phyloP scores from a whole-genome alignment of 345 rosid genomes.

The Eucalyptus sp. region DNA sequence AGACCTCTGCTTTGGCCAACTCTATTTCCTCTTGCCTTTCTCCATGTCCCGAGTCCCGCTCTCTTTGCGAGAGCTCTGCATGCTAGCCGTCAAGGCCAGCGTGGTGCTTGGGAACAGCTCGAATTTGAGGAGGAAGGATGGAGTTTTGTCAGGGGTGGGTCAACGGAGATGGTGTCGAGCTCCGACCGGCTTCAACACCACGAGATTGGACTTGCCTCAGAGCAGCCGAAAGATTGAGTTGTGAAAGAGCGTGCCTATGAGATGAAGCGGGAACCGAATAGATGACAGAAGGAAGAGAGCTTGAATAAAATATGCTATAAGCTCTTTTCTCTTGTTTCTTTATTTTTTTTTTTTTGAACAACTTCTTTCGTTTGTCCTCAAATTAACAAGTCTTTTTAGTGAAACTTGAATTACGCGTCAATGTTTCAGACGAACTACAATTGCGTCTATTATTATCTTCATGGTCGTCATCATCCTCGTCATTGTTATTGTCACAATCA shows the following conservation, averaged over 20 bases:
- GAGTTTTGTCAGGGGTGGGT: not conserved
- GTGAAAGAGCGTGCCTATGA: not conserved
- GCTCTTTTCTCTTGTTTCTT: not conserved
- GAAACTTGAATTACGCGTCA: not conserved
- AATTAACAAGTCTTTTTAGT: not conserved
- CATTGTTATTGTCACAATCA: not conserved
- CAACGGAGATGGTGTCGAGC: not conserved
- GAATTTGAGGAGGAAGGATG: not conserved
- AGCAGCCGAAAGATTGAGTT: not conserved
- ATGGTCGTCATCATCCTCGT: not conserved
- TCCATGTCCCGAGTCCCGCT: conserved; percentile 7
- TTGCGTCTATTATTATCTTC: not conserved
- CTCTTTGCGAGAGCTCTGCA: conserved; percentile 26
- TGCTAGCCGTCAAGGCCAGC: conserved; percentile 33
- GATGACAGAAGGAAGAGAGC: not conserved
- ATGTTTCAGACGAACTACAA: not conserved
- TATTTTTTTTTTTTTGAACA: not conserved
- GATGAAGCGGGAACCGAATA: not conserved
- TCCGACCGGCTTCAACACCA: not conserved
- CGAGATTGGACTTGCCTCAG: not conserved
- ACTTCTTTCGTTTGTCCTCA: not conserved
- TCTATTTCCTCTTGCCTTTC: conserved; percentile 36
- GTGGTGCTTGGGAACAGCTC: not conserved
- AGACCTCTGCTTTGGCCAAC: conserved; percentile 27
- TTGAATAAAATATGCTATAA: not conserved